phyloP scores from a whole-genome alignment of 2,329 filamentous ascomycete genomes.

The Microdochium bolleyi region DNA sequence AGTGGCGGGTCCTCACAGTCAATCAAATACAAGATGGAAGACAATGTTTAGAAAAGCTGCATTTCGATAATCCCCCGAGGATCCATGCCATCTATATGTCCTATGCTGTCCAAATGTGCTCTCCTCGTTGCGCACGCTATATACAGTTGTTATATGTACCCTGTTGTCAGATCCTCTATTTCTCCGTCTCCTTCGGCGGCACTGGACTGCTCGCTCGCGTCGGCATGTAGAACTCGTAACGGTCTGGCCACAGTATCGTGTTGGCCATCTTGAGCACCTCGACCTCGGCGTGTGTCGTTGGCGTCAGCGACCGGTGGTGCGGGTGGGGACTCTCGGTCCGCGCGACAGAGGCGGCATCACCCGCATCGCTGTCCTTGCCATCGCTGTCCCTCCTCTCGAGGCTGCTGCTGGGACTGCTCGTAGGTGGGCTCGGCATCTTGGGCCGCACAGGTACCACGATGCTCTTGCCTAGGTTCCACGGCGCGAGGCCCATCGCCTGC shows the following conservation, averaged over 20 bases:
- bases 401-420: slow-evolving; percentile 1
- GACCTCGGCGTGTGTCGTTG: slow-evolving; percentile 32
- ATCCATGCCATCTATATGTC: neutral
- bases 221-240: slow-evolving; percentile 39
- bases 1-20: too few relatives aligned
- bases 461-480: slow-evolving; percentile 33
- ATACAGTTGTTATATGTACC: neutral
- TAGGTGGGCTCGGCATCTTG: slow-evolving; percentile 4
- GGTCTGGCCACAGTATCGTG: slow-evolving; percentile 47
- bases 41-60: too few relatives aligned
- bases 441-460: slow-evolving; percentile 12
- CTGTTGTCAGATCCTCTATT: slow-evolving; percentile 1
- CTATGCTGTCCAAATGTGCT: too few relatives aligned
- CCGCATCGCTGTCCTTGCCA: slow-evolving; percentile 10
- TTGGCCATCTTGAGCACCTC: slow-evolving; percentile 47
- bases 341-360: slow-evolving; percentile 6
- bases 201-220: slow-evolving; percentile 21
- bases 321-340: slow-evolving; percentile 11
- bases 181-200: slow-evolving; percentile 7
- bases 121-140: neutral
- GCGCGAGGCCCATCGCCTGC: slow-evolving; percentile 49
- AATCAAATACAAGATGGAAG: too few relatives aligned
- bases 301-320: slow-evolving; percentile 9
- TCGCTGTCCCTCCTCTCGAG: slow-evolving; percentile 13
- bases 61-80: too few relatives aligned